A percentile compares a stretch with the other conserved stretches of the same genome.
These are phyloP conservation scores for Marchantia polymorpha DNA, from an alignment of 225 moss, liverwort and hornwort species.

Conservation along the genomic window DNA sequence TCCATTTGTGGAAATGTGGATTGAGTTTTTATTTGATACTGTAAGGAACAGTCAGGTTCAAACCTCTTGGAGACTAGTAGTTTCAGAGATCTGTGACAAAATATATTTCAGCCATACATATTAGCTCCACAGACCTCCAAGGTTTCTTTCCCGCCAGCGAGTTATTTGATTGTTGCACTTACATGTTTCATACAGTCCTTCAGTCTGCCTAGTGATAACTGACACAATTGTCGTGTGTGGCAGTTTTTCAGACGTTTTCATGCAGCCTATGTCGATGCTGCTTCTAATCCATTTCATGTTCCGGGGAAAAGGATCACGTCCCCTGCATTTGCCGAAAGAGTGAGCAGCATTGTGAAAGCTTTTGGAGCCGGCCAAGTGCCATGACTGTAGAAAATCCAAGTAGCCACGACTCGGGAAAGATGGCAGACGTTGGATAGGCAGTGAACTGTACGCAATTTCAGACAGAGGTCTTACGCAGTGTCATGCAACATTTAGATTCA, in stretches of 20 bases:
- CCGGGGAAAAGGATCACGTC: constrained; percentile 96
- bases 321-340: constrained; percentile 75
- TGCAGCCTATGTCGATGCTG: constrained; percentile 86
- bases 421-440: too few species aligned
- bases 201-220: not conserved
- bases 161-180: too few species aligned
- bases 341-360: constrained; percentile 73
- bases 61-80: too few species aligned
- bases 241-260: constrained; percentile 96
- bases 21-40: too few species aligned
- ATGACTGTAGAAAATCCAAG: constrained; percentile 6
- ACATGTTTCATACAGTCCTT: not conserved
- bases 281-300: constrained; percentile 93
- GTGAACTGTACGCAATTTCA: not conserved
- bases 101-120: not conserved
- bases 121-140: too few species aligned
- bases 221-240: not conserved
- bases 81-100: too few species aligned
- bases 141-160: too few species aligned
- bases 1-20: too few species aligned
- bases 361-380: constrained; percentile 52
- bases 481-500: not conserved
- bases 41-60: too few species aligned
- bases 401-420: not conserved
- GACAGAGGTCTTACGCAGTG: not conserved